These are phyloP conservation scores for Phaffia rhodozyma DNA, from an alignment of 1,284 basidiomycete genomes.

Conservation along the genomic window DNA sequence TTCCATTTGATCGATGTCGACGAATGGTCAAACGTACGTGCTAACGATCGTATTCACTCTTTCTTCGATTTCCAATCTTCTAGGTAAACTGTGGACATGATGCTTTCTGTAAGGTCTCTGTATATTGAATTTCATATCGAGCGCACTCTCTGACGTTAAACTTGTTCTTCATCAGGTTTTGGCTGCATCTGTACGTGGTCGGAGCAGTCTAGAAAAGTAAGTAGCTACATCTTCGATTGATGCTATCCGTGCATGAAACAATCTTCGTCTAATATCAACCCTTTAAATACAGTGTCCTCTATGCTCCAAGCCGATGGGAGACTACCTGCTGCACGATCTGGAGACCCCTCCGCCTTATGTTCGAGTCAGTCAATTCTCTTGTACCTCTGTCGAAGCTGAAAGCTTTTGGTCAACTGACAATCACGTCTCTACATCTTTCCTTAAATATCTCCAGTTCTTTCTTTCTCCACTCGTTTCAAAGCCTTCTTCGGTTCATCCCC, in stretches of 20 bases:
- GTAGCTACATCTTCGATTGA: not conserved
- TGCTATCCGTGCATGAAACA: not conserved
- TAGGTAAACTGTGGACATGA: conserved; percentile 53
- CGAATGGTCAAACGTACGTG: not conserved
- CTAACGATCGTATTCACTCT: not conserved
- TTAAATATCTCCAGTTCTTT: conserved; percentile 43
- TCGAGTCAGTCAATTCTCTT: conserved; percentile 26
- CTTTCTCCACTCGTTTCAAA: conserved; percentile 50
- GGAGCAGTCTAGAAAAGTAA: conserved; percentile 41
- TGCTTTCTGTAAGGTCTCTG: conserved; percentile 47
- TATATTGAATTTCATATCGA: not conserved
- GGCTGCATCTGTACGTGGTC: conserved; percentile 74
- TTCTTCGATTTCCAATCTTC: not conserved
- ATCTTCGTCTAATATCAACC: not conserved
- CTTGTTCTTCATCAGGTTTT: conserved; percentile 41
- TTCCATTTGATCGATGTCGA: not conserved
- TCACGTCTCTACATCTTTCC: not conserved
- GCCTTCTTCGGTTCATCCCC: conserved; percentile 38
- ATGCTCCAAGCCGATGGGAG: conserved; percentile 59
- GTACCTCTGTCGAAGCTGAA: not conserved
- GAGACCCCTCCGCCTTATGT: conserved; percentile 26
- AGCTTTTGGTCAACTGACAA: conserved; percentile 37
- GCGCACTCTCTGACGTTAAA: conserved; percentile 2
- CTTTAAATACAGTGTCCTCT: conserved; percentile 49
- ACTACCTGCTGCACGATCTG: conserved; percentile 62